Conservation (phyloP, 208 protist genomes). For the Polymyxa betae region DNA sequence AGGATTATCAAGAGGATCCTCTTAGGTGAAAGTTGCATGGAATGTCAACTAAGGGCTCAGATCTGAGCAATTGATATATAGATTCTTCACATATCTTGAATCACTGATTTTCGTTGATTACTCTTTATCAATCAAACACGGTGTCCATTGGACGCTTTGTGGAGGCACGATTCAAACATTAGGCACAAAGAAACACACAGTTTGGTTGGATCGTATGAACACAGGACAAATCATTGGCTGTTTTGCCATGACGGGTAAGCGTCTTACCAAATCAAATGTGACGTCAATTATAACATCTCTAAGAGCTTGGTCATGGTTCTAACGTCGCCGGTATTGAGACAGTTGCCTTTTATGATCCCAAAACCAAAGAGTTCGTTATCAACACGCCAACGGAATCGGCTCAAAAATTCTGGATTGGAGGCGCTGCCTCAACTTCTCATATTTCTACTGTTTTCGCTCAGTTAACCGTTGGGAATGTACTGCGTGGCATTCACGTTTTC, state of each 20-base stretch:
- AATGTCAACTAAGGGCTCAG: not conserved
- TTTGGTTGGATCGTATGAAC: not conserved
- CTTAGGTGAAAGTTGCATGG: conserved; percentile 1
- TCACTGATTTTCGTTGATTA: conserved; percentile 38
- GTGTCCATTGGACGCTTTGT: conserved; percentile 47
- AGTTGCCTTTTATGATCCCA: conserved; percentile 66
- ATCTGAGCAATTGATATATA: not conserved
- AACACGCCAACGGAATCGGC: conserved; percentile 67
- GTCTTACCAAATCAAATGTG: not conserved
- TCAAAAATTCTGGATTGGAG: conserved; percentile 72
- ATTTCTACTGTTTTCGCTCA: conserved; percentile 71
- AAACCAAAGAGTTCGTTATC: conserved; percentile 71
- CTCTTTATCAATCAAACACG: conserved; percentile 50
- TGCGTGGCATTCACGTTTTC: not conserved
- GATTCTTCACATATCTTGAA: conserved; percentile 42
- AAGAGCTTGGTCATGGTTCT: conserved; percentile 69
- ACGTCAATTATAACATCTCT: not conserved
- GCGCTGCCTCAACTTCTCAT: conserved; percentile 37
- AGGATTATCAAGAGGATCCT: conserved; percentile 2
- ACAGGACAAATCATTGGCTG: not conserved
- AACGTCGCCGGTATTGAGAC: conserved; percentile 74
- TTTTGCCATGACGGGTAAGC: conserved; percentile 38
- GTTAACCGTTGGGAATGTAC: conserved; percentile 62
- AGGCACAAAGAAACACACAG: conserved; percentile 43
- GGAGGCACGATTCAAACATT: conserved; percentile 32